Percentiles rank a stretch among this genome's conserved stretches.
Conservation (phyloP, 2,329 filamentous ascomycete species). For the Aspergillus floridensis region DNA sequence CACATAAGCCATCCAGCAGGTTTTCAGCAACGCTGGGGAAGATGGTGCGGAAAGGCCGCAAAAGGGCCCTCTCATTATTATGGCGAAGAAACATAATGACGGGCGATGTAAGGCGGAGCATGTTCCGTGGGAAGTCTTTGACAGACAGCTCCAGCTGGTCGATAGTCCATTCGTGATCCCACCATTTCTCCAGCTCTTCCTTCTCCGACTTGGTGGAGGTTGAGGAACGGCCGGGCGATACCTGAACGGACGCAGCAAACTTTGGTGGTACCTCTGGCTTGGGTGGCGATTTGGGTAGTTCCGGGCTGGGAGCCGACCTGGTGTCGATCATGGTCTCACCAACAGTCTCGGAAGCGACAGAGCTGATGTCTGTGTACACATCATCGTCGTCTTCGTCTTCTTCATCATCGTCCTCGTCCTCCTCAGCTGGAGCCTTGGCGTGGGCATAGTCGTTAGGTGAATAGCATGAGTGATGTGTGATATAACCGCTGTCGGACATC, state of each 20-base stretch:
- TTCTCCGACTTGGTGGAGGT: constrained; percentile 27
- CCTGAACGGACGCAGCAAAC: constrained; percentile 14
- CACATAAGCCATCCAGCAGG: constrained; percentile 37
- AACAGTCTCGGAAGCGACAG: constrained; percentile 26
- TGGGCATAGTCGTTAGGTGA: constrained; percentile 22
- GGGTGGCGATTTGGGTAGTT: constrained; percentile 15
- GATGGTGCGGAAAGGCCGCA: constrained; percentile 36
- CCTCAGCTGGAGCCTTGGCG: constrained; percentile 15
- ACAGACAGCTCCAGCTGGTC: constrained; percentile 39
- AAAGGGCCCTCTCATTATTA: constrained; percentile 35
- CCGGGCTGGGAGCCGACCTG: constrained; percentile 18
- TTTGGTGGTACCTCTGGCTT: constrained; percentile 22
- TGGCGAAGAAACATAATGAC: constrained; percentile 40
- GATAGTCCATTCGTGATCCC: constrained; percentile 42
- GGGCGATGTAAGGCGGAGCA: constrained; percentile 39
- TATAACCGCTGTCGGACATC: constrained; percentile 37
- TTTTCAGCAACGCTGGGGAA: constrained; percentile 35
- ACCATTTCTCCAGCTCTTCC: constrained; percentile 31
- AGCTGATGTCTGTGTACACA: constrained; percentile 26
- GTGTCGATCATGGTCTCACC: constrained; percentile 28
- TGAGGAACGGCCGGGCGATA: constrained; percentile 21
- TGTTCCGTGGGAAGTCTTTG: constrained; percentile 35
- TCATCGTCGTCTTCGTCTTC: constrained; percentile 27
- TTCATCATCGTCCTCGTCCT: constrained; percentile 27
- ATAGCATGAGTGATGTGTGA: constrained; percentile 27